These are phyloP conservation scores for Pneumocystis oryctolagi DNA, from an alignment of 1,139 yeast species.

Conservation along the genomic window DNA sequence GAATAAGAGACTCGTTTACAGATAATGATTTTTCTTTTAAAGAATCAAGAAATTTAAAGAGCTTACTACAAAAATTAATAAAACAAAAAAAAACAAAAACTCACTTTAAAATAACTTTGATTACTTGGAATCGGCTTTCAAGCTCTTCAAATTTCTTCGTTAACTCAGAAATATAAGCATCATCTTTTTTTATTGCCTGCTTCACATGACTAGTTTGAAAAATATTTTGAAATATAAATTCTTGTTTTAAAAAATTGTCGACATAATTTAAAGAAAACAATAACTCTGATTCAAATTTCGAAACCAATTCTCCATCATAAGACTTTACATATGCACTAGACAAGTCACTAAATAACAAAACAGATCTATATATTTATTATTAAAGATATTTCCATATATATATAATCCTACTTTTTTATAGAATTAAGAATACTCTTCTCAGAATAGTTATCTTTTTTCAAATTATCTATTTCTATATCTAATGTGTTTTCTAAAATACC, in stretches of 20 bases:
- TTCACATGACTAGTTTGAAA: background rate
- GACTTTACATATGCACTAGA: background rate
- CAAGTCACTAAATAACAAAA: background rate
- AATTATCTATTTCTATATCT: conserved; percentile 4
- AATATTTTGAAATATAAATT: background rate
- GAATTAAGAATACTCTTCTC: background rate
- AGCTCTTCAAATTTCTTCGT: background rate
- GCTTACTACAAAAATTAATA: background rate
- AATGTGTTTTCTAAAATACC: conserved; percentile 6
- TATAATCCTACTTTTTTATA: background rate
- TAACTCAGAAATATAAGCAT: background rate
- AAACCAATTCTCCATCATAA: conserved; percentile 2
- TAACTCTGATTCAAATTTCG: background rate
- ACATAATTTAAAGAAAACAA: background rate
- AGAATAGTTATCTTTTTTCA: conserved; percentile 3
- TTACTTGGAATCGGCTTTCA: background rate
- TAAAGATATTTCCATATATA: background rate
- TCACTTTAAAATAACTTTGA: background rate
- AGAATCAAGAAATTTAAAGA: background rate
- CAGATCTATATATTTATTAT: conserved; percentile 1
- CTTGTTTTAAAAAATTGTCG: background rate
- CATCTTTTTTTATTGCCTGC: background rate
- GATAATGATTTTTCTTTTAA: background rate
- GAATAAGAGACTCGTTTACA: background rate
- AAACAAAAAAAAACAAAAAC: background rate